These are phyloP conservation scores for Jasminum sambac DNA, from an alignment of 257 asterid genomes.

Conservation along the genomic window DNA sequence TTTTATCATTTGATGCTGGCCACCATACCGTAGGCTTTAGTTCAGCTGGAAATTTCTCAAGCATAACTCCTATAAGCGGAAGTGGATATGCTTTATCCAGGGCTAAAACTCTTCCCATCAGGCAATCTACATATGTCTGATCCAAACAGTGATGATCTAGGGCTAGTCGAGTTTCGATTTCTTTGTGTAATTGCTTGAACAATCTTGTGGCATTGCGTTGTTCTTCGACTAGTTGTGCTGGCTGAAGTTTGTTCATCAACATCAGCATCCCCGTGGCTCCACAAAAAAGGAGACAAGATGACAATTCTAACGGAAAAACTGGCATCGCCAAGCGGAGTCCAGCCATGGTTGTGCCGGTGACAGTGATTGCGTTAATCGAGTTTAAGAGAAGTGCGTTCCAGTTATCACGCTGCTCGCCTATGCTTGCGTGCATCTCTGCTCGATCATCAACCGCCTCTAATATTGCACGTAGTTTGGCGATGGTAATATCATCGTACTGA, in stretches of 20 bases:
- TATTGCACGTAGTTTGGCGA: constrained; percentile 31
- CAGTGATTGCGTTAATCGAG: constrained; percentile 34
- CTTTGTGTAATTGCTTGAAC: constrained; percentile 25
- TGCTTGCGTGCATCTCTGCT: constrained; percentile 40
- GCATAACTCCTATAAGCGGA: constrained; percentile 32
- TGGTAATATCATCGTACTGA: neutral
- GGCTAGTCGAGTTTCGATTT: constrained; percentile 18
- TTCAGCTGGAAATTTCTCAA: constrained; percentile 29
- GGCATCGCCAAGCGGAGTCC: constrained; percentile 25
- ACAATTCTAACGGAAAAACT: neutral
- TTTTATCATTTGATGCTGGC: constrained; percentile 13
- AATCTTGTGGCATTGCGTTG: constrained; percentile 28
- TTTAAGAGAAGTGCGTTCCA: constrained; percentile 42
- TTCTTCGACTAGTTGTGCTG: constrained; percentile 37
- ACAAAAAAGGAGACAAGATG: constrained; percentile 17
- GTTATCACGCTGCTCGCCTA: constrained; percentile 41
- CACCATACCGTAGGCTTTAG: constrained; percentile 32
- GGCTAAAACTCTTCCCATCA: constrained; percentile 27
- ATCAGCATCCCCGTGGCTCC: constrained; percentile 25
- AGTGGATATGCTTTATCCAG: constrained; percentile 36
- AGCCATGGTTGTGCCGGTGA: constrained; percentile 37
- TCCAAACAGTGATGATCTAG: neutral
- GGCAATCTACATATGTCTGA: constrained; percentile 8
- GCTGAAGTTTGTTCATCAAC: constrained; percentile 35
- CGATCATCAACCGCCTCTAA: constrained; percentile 43